Base-by-base conservation (phyloP, 768 basidiomycete species). In the Auricularia cornea region DNA sequence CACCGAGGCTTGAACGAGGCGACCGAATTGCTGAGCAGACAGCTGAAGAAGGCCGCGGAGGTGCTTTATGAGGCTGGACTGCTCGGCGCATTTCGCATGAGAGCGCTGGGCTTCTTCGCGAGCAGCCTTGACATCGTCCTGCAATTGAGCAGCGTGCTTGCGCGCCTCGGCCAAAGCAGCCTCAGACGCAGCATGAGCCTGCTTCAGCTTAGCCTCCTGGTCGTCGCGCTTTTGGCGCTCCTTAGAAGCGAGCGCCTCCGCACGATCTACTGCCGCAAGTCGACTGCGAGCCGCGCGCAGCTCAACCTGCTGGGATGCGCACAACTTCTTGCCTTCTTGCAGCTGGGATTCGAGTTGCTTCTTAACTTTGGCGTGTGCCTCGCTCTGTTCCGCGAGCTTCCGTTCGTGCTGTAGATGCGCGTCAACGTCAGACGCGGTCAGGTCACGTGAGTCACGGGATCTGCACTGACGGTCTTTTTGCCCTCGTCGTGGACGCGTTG, bases 341-440 rank as follows among this genome's bases (percentile, higher is more conserved):
- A 88, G 67, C 44, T 84, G 82, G n/a, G 72, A 65, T 32, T 89
- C 88, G 52, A 84, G 81, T 63, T 86, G 85, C 69, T 83, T 87
- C 78, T 81, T 86, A 63, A 85, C 78, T 68, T 84, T 88, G 48
- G 88, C 84, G 3, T 78, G 63, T 6, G 80, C 81, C 3, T 85
- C 85, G 10, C 73, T 62, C 14, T 83, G 79, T 35, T 89, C 89
- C 0, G 74, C 54, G n/a, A 83, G 66, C 65, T 89, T 85, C 2
- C 73, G 72, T 68, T 81, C 81, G 69, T 88, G 84, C 90, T 90
- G n/a, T n/a, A 64, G 28, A 28, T 11, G 32, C 54, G 26, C 2
- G 35, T 44, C 38, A n/a, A 31, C 51, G 59, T 29, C 63, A 31
- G 59, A 59, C 60, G 60, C n/a, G 16, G 35, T 38, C 16, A 54